These are phyloP conservation scores for Cinnamomum chago DNA, from an alignment of 164 flowering plant species.

Conservation along the genomic window DNA sequence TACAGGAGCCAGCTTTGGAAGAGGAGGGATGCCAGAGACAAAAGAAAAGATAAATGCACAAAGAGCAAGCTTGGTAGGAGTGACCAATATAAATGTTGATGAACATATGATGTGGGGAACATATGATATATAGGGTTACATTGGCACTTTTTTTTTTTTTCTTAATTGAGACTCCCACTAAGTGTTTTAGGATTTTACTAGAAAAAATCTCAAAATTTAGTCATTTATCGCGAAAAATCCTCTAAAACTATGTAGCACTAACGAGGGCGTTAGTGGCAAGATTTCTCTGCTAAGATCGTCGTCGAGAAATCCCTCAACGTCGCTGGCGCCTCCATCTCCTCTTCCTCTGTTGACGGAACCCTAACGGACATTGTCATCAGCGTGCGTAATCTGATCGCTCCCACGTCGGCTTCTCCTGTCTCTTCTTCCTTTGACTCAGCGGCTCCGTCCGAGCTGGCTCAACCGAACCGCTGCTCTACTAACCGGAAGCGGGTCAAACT, in stretches of 20 bases:
- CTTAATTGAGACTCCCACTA: no score
- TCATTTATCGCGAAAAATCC: no score
- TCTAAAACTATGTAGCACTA: no score
- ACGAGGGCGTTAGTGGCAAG: conserved; percentile 12
- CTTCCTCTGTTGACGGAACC: conserved; percentile 9
- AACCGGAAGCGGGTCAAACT: conserved; percentile 61
- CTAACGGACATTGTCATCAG: not conserved
- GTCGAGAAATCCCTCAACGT: conserved; percentile 36
- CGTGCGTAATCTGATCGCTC: not conserved
- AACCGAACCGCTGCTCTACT: conserved; percentile 39
- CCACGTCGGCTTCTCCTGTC: not conserved
- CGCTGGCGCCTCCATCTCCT: conserved; percentile 13
- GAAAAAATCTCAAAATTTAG: no score
- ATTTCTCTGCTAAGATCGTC: conserved; percentile 38
- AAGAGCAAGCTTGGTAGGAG: no score
- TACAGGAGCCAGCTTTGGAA: no score
- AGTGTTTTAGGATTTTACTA: not conserved
- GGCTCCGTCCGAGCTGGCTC: conserved; percentile 5
- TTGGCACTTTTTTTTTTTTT: no score
- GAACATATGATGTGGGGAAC: no score
- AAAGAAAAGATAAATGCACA: no score
- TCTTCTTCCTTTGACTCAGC: not conserved
- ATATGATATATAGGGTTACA: no score
- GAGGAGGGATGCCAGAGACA: no score
- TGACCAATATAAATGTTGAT: no score